Conservation (phyloP, 768 basidiomycete species). For the Leucocoprinus leucothites region DNA sequence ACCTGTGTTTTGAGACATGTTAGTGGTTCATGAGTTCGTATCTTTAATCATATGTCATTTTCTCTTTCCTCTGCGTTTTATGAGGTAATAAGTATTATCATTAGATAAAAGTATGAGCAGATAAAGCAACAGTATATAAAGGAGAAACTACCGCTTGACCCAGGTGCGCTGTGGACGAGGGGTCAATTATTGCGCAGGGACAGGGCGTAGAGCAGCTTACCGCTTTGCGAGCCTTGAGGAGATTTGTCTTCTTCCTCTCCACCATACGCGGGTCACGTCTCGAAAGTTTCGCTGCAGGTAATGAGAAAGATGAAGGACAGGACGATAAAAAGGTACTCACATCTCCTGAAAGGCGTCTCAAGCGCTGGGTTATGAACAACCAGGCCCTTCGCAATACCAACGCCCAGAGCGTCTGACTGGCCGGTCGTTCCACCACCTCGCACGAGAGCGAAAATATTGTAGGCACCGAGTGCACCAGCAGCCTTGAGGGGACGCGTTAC, state of each 20-base stretch:
- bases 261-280: constrained; percentile 96
- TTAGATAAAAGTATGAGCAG: background rate
- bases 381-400: constrained; percentile 74
- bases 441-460: constrained; percentile 71
- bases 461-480: constrained; percentile 80
- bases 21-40: constrained; percentile 3
- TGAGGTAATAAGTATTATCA: constrained; percentile 12
- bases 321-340: constrained; percentile 37
- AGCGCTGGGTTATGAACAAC: constrained; percentile 68
- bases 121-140: constrained; percentile 10
- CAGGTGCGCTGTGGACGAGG: constrained; percentile 66
- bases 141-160: constrained; percentile 81
- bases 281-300: constrained; percentile 68
- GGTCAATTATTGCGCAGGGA: constrained; percentile 10
- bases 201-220: constrained; percentile 44
- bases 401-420: constrained; percentile 84
- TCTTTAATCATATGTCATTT: constrained; percentile 15
- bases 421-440: constrained; percentile 90
- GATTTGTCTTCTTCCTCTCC: constrained; percentile 95
- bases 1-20: constrained; percentile 9
- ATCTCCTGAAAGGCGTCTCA: constrained; percentile 63
- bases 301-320: constrained; percentile 6
- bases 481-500: constrained; percentile 83
- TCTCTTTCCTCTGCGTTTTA: background rate
- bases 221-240: constrained; percentile 88